Evolutionary conservation across 1,284 basidiomycete genomes (phyloP), one percentile per base, ranked within the genome.

Genomic region (Sporisorium iseilematis-ciliati): DNA sequence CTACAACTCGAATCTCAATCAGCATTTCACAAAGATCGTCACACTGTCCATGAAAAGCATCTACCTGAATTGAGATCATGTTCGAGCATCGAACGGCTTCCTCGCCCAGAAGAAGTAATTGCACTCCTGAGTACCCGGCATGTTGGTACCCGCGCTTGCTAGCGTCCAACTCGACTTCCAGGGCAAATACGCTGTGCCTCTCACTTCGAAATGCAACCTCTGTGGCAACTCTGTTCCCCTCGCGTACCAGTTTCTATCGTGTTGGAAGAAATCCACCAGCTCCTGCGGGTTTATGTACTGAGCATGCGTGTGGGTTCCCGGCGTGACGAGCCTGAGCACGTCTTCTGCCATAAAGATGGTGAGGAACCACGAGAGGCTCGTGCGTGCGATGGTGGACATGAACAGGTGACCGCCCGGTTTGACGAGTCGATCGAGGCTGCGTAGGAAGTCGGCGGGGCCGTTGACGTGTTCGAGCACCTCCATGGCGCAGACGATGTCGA

Each of bases 381-480:
- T 98, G 50, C 97, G 92, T 0, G 95, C 91, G 80, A 99, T 93
- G n/a, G 97, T 99, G 4, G 94, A 97, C 46, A 99, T 88, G 87
- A 98, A 92, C 11, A 99, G 88, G 82, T 97, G 94, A 0, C 97
- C 97, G 10, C 95, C 95, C 3, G 97, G 96, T 92, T 79, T 81
- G 51, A 83, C 65, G 33, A 85, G 75, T 7, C 46, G n/a, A 20
- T 70, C 74, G 48, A 84, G 75, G 18, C 67, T 75, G 21, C 78
- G 74, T 16, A 85, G 65, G 85, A 99, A 99, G 7, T 89, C 89
- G 12, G 90, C 88, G 0, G 97, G 96, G 78, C 95, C 91, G 82
- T 97, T 92, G 65, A 99, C 97, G 83, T 99, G 97, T 87, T 99
- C 97, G 46, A 99, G 84, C 18, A 99, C 95, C 85, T 99, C 97